phyloP scores from a whole-genome alignment of 805 yeast genomes.

The Metschnikowia dekortorum region DNA sequence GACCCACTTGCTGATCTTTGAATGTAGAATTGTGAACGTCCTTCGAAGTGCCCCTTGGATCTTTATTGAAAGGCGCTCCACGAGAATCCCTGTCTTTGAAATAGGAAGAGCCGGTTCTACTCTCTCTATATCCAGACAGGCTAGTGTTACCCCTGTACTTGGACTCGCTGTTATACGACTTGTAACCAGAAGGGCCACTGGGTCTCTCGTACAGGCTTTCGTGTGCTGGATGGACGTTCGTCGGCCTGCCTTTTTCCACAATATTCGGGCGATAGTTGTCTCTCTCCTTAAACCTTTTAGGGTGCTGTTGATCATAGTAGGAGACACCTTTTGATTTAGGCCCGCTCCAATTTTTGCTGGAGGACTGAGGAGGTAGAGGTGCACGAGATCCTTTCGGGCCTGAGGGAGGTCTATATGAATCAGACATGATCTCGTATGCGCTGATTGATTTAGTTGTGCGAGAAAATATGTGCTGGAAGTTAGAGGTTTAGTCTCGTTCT shows the following conservation, averaged over 20 bases:
- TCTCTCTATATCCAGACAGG: not conserved
- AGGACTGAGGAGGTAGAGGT: constrained; percentile 9
- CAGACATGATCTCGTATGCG: constrained; percentile 12
- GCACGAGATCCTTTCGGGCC: constrained; percentile 18
- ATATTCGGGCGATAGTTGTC: constrained; percentile 14
- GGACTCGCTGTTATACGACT: not conserved
- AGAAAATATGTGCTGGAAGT: not conserved
- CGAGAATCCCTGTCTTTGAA: constrained; percentile 1
- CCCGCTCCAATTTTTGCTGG: constrained; percentile 10
- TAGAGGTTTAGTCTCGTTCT: not conserved
- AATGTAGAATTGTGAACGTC: constrained; percentile 1
- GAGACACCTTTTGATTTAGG: constrained; percentile 5
- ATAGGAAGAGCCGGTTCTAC: not conserved
- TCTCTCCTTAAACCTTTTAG: constrained; percentile 14
- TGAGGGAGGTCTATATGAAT: constrained; percentile 18
- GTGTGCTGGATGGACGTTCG: not conserved
- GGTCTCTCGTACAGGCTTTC: constrained; percentile 10
- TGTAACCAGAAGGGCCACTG: constrained; percentile 14
- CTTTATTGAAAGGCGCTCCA: not conserved
- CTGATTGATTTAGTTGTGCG: not conserved
- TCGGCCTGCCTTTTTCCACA: constrained; percentile 2
- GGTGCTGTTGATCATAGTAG: constrained; percentile 7
- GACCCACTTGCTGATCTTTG: not conserved
- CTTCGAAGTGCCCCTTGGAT: not conserved
- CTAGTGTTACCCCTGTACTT: not conserved